These are phyloP conservation scores for Myxozyma vanderwaltii DNA, from an alignment of 805 yeast species.

Conservation along the genomic window DNA sequence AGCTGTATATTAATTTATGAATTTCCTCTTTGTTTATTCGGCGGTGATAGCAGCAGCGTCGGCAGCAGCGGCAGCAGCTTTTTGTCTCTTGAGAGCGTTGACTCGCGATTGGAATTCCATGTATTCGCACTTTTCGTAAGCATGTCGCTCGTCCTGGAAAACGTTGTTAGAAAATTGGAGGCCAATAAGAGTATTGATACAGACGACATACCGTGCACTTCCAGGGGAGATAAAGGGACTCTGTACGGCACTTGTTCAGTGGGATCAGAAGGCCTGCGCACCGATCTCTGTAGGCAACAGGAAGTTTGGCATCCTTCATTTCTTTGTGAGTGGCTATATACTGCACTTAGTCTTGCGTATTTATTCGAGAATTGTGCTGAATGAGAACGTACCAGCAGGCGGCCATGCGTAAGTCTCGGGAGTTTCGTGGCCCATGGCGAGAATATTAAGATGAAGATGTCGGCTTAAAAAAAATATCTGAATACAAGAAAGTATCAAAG, in stretches of 20 bases:
- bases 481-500: not conserved
- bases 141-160: constrained; percentile 66
- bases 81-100: constrained; percentile 63
- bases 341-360: not conserved
- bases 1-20: too few relatives aligned
- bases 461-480: not conserved
- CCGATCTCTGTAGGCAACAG: constrained; percentile 78
- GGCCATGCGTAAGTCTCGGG: constrained; percentile 31
- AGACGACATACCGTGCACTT: constrained; percentile 51
- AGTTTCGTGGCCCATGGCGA: constrained; percentile 26
- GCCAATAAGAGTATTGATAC: not conserved
- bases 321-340: constrained; percentile 72
- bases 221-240: constrained; percentile 63
- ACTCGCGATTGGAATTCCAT: constrained; percentile 80
- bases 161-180: not conserved
- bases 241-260: constrained; percentile 61
- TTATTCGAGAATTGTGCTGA: not conserved
- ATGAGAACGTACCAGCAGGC: constrained; percentile 17
- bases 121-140: constrained; percentile 83
- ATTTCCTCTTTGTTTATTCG: not conserved
- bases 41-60: constrained; percentile 21
- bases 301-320: constrained; percentile 76
- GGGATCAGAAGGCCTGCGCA: constrained; percentile 70
- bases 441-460: not conserved
- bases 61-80: constrained; percentile 40